Conservation (phyloP, 768 basidiomycete species). For the Tylopilus sp. region DNA sequence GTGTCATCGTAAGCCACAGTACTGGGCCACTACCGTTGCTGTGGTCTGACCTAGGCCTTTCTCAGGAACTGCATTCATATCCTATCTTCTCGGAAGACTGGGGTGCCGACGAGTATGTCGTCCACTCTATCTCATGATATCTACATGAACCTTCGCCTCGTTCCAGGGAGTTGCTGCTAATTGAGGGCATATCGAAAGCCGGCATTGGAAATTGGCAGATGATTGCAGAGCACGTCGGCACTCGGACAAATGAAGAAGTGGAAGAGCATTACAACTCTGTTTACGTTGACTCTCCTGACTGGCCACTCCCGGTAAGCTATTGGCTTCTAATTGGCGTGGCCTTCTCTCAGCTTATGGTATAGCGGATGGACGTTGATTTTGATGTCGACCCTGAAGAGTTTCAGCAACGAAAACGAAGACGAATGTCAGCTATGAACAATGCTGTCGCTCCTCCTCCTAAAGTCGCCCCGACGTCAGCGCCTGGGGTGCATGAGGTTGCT, state of each 20-base stretch:
- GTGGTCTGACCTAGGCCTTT: neutral
- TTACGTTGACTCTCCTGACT: constrained; percentile 74
- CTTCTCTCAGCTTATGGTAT: neutral
- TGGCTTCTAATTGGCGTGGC: constrained; percentile 1
- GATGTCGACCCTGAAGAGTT: constrained; percentile 78
- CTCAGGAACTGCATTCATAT: constrained; percentile 90
- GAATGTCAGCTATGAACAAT: constrained; percentile 78
- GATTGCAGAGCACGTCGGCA: constrained; percentile 92
- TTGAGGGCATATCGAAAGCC: constrained; percentile 83
- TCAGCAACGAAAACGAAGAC: constrained; percentile 81
- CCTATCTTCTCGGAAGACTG: constrained; percentile 94
- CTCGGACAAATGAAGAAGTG: constrained; percentile 90
- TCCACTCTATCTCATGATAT: neutral
- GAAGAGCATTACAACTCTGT: constrained; percentile 82
- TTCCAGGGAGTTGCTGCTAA: constrained; percentile 76
- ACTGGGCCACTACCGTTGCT: neutral
- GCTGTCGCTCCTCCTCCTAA: constrained; percentile 57
- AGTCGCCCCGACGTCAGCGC: constrained; percentile 80
- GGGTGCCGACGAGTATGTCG: constrained; percentile 92
- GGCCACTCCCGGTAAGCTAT: constrained; percentile 74
- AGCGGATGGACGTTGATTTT: constrained; percentile 55
- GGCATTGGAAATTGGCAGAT: constrained; percentile 97
- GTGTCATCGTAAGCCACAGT: constrained; percentile 67
- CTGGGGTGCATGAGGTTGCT: constrained; percentile 88
- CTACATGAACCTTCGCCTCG: neutral